A percentile compares a stretch with the other conserved stretches of the same genome.
These are phyloP conservation scores for Narthecium ossifragum DNA, from an alignment of 106 monocot genomes.

Conservation along the genomic window DNA sequence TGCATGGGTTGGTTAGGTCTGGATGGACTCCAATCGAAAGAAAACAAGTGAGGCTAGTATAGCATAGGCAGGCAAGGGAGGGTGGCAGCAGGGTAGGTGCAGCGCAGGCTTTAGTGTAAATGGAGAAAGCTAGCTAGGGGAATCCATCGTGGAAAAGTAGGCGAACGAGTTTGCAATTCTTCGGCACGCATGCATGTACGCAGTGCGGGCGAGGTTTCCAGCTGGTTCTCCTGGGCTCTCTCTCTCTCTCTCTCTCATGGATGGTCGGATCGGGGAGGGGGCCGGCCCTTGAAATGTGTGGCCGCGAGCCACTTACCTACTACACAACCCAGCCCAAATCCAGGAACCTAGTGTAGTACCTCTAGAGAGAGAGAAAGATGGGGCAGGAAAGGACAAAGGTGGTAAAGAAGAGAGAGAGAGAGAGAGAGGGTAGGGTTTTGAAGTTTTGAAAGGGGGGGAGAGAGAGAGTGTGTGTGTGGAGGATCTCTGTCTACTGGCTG, in stretches of 20 bases:
- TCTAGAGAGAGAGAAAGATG: not conserved
- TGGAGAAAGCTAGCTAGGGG: conserved; percentile 23
- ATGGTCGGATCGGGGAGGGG: too few species aligned
- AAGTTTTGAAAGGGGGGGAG: not conserved
- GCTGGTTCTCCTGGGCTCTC: too few species aligned
- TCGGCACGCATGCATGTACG: too few species aligned
- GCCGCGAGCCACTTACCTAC: too few species aligned
- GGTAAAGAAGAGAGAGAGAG: conserved; percentile 11
- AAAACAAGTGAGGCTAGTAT: not conserved
- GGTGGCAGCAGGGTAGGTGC: conserved; percentile 1
- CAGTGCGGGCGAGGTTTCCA: too few species aligned
- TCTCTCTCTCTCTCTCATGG: too few species aligned
- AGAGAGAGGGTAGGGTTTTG: conserved; percentile 1
- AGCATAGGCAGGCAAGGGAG: not conserved
- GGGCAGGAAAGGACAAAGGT: conserved; percentile 13
- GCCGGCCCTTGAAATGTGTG: too few species aligned
- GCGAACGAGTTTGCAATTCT: conserved; percentile 17
- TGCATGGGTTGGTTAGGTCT: too few species aligned
- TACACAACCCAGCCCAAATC: too few species aligned
- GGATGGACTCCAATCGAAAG: too few species aligned
- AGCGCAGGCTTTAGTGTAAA: conserved; percentile 51
- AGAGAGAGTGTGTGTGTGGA: too few species aligned
- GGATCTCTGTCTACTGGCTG: too few species aligned
- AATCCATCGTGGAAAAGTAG: conserved; percentile 9
- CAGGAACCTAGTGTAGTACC: not conserved